Evolutionary conservation across 1,284 basidiomycete genomes (phyloP), one percentile per base, ranked within the genome.

Genomic region (Nidula niveotomentosa): DNA sequence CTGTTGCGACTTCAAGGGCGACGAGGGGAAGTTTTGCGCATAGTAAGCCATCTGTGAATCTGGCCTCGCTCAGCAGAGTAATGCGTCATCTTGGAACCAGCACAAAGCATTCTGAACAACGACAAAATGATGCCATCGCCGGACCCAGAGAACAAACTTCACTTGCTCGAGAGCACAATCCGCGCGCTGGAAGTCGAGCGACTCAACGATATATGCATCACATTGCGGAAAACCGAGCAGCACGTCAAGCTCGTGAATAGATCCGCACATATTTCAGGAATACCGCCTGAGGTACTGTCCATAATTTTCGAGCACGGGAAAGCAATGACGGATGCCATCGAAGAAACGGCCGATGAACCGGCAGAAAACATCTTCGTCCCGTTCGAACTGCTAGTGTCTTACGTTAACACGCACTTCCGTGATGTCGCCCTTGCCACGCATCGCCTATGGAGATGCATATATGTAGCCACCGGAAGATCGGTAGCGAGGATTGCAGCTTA

Each of bases 331-430:
- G 59, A 59, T 44, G 62, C 64, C 18, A 49, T 52, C 9, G 54
- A 60, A 35, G 47, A 54, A 48, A 17, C 37, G 30, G 51, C 48
- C 23, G 48, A 53, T 13, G 58, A 58, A 15, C 51, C 48, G 8
- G 48, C 52, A 35, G 50, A 57, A 37, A 51, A 52, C 8, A 12
- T 41, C 18, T 34, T 35, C 9, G 36, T 52, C 7, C 64, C 69
- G 6, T 72, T 76, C 53, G 76, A 78, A 55, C 51, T 76, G 36
- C 13, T 67, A 6, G 60, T 73, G 2, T 75, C 73, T 10, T 73
- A 76, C 53, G 73, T 77, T 48, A 71, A 66, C 56, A 62, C 60
- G 5, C 60, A 66, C 52, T 75, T 76, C 59, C 74, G 77, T 41
- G 36, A 60, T 8, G 62, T 76, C 3, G 77, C 77, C 2, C 55